Evolutionary conservation across 2,329 filamentous ascomycete species (phyloP).

Genomic region (Colletotrichum graminicola): DNA sequence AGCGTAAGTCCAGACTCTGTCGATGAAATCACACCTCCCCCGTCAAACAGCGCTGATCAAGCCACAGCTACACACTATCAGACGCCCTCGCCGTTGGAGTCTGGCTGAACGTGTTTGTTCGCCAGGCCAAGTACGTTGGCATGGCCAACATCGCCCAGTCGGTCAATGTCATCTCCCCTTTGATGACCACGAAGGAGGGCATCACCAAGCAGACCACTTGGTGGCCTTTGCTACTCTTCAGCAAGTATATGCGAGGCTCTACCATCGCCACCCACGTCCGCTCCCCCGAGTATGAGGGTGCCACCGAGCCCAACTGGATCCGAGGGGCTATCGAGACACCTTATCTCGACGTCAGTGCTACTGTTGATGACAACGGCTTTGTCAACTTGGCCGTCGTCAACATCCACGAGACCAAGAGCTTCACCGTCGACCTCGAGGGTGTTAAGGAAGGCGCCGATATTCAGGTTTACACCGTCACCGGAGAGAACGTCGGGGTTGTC

Average conservation of each 20-base stretch:
- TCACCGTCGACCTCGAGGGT: conserved; percentile 71
- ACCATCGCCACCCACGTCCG: conserved; percentile 76
- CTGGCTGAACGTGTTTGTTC: conserved; percentile 82
- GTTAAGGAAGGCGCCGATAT: conserved; percentile 61
- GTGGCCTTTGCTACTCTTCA: conserved; percentile 79
- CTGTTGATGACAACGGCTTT: conserved; percentile 67
- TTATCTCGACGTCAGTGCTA: conserved; percentile 77
- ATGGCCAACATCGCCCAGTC: conserved; percentile 85
- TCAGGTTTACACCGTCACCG: conserved; percentile 73
- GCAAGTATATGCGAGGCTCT: conserved; percentile 75
- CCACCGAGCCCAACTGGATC: conserved; percentile 75
- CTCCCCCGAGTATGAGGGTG: conserved; percentile 73
- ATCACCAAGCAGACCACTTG: conserved; percentile 79
- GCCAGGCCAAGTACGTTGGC: conserved; percentile 76
- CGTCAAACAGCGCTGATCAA: not conserved
- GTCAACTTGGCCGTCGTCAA: conserved; percentile 81
- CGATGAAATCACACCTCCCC: not conserved
- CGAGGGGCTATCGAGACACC: conserved; percentile 75
- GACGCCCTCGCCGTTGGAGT: conserved; percentile 81
- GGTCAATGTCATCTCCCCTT: conserved; percentile 82
- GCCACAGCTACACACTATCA: conserved; percentile 72
- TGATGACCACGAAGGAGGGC: conserved; percentile 77
- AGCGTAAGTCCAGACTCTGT: conserved; percentile 46
- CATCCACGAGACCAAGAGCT: conserved; percentile 70
- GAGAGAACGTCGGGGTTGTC: conserved; percentile 65